Base-by-base conservation (phyloP, 2,329 filamentous ascomycete species). In the Microdochium trichocladiopsis region DNA sequence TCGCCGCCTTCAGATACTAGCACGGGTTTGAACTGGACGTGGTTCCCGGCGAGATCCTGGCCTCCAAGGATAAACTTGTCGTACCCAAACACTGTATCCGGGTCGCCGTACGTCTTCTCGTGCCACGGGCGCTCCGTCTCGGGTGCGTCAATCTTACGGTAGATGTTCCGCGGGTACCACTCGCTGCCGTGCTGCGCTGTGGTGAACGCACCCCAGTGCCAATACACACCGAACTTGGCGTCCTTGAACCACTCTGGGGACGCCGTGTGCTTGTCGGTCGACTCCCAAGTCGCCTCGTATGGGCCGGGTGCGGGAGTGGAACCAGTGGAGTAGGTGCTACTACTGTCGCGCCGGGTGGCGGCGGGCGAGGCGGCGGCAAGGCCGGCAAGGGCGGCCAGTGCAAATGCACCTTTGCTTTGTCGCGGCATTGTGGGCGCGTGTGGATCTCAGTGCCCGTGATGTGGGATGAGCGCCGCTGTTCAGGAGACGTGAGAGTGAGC, bases 171-270 rank as follows among this genome's bases (percentile, higher is more conserved):
- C 5, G 52, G 51, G 36, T 54, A 55, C 53, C 52, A 56, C 28
- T 56, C 53, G 24, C 24, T 33, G 25, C 49, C 51, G 25, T 51
- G 52, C 16, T 54, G 47, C 18, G 56, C 51, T 2, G 53, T 53
- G 18, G 54, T 51, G 52, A 54, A 57, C 22, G 54, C 52, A 12
- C 56, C 56, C 54, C 56, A 57, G 52, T 57, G 56, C 47, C 53
- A 54, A 49, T 54, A 57, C 24, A 57, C 50, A 21, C 56, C 56
- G 36, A 54, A 56, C 25, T 57, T 57, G 25, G 54, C 56, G 21
- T 52, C 54, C 18, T 51, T 49, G 36, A 52, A 57, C 56, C 56
- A 57, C 16, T 55, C 50, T 1, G 56, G 56, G 12, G 52, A 21
- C 4, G 41, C 14, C 4, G 6, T 22, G 41, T 45, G 41, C 41